Conservation (phyloP, 225 moss, liverwort and hornwort species). For the Pleurozium schreberi region DNA sequence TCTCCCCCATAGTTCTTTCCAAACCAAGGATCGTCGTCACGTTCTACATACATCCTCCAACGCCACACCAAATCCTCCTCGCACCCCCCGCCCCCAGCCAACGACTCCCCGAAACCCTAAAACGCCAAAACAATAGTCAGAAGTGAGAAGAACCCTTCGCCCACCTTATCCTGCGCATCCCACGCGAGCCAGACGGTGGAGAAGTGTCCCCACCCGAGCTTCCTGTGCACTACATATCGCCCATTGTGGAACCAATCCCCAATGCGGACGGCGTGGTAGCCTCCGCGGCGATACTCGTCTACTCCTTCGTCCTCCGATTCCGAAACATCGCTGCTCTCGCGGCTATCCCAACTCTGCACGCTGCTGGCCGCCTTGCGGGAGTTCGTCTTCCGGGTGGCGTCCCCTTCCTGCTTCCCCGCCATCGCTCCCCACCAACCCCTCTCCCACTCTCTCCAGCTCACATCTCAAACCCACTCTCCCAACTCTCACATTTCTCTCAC, state of each 20-base stretch:
- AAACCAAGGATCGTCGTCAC: neutral
- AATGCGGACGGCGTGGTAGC: constrained; percentile 48
- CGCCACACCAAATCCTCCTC: neutral
- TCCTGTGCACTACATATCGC: constrained; percentile 51
- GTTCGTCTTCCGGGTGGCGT: constrained; percentile 11
- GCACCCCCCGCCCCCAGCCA: neutral
- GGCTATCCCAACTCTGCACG: constrained; percentile 42
- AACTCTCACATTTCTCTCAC: neutral
- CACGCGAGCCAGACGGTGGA: constrained; percentile 60
- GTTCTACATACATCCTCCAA: neutral
- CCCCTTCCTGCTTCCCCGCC: constrained; percentile 32
- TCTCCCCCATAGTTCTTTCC: neutral
- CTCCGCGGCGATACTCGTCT: constrained; percentile 45
- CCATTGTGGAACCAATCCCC: constrained; percentile 43
- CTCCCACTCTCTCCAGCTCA: neutral
- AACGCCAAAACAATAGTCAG: neutral
- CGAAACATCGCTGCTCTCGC: constrained; percentile 60
- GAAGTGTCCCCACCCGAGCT: constrained; percentile 65
- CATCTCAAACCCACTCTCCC: neutral
- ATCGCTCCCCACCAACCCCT: neutral
- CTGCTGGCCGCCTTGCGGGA: constrained; percentile 15
- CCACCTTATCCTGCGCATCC: constrained; percentile 47
- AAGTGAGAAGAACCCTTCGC: neutral
- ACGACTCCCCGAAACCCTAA: constrained; percentile 4
- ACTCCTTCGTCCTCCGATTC: constrained; percentile 52